Conservation (phyloP, 441 rosid genomes). For the Pelargonium australe region DNA sequence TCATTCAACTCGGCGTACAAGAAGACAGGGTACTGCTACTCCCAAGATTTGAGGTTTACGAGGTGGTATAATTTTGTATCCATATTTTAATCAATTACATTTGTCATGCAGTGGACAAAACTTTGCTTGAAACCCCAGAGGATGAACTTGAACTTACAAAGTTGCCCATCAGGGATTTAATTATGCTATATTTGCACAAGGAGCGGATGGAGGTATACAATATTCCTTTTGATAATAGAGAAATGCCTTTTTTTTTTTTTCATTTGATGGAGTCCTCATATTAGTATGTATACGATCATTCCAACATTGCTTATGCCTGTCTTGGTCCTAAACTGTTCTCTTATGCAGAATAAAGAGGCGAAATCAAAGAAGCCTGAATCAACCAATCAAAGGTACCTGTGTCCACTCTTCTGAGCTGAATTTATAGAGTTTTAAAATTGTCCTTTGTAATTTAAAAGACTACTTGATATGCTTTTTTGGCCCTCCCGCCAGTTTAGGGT, state of each 20-base stretch:
- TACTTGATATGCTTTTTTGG: too few relatives aligned
- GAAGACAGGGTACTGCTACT: conserved; percentile 39
- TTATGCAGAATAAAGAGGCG: conserved; percentile 57
- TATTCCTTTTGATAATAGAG: neutral
- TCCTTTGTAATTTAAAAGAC: too few relatives aligned
- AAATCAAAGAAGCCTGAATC: conserved; percentile 29
- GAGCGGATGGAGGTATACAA: conserved; percentile 50
- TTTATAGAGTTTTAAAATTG: neutral
- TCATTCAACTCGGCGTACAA: conserved; percentile 66
- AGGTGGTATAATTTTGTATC: neutral
- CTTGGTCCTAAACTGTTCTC: conserved; percentile 12
- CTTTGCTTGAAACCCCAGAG: conserved; percentile 70
- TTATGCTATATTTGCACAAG: conserved; percentile 57
- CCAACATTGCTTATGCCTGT: neutral
- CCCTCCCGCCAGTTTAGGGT: too few relatives aligned
- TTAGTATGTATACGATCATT: neutral
- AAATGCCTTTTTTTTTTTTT: neutral
- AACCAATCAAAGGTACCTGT: conserved; percentile 46
- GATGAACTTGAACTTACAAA: conserved; percentile 49
- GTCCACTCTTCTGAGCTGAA: neutral
- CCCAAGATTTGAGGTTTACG: conserved; percentile 8
- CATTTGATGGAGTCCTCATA: too few relatives aligned
- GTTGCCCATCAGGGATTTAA: conserved; percentile 65
- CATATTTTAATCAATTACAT: conserved; percentile 7
- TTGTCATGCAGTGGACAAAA: conserved; percentile 44